Base-by-base conservation (phyloP, 1,284 basidiomycete species). In the Phaffia rhodozyma region DNA sequence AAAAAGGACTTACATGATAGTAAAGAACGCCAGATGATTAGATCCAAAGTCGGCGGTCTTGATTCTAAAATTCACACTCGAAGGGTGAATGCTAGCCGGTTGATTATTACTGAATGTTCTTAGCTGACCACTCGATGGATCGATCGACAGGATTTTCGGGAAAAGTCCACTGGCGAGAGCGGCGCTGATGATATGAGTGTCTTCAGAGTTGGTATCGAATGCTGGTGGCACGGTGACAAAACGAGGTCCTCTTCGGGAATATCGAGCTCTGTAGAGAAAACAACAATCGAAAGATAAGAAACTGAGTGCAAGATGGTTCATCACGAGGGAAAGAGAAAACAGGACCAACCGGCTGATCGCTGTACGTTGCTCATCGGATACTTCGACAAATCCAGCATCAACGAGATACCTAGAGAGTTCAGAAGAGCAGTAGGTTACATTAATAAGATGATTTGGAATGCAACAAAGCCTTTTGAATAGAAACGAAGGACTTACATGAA, bases 91-190 rank as follows among this genome's bases (percentile, higher is more conserved):
- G 16, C 73, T 70, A 0, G 84, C 86, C 5, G 79, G 76, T 71
- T 91, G 89, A 70, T 89, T 91, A 74, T 94, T 97, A n/a, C 83
- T 82, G 52, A 97, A 81, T 0, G 91, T 97, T 65, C 83, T 83
- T 77, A 97, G 80, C 66, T 86, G 80, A 16, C 78, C 78, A 48
- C 68, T 76, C 1, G 76, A 71, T 0, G 75, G 70, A 63, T 96
- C 90, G 25, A 92, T 76, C 1, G 81, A 76, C 43, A 97, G 79
- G 29, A 98, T 80, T 75, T 96, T 97, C 0, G 94, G 96, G 72
- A 93, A 98, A 61, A 99, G 76, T 2, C 91, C 92, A 0, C 90
- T 86, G 1, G 84, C 83, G 23, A 98, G 78, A 0, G 91, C 89
- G 0, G 91, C 89, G 69, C 88, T 86, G 55, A 97, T 71, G 47